Conservation (phyloP, 2,329 filamentous ascomycete species). For the Leptographium lundbergii region DNA sequence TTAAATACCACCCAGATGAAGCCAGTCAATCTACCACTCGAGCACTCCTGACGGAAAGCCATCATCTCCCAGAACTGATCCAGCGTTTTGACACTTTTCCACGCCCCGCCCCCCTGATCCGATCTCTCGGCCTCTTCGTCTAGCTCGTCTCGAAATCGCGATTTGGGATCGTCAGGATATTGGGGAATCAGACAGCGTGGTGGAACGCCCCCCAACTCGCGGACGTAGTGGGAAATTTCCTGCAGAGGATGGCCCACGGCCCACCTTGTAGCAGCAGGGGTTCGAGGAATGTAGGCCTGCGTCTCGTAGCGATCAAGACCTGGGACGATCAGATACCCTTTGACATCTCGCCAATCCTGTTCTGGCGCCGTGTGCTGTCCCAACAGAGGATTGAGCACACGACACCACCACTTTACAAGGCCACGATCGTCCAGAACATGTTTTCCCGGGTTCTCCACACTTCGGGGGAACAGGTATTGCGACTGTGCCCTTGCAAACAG, state of each 20-base stretch:
- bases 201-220: constrained; percentile 46
- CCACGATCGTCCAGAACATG: constrained; percentile 86
- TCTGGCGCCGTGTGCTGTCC: constrained; percentile 14
- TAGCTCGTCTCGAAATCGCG: constrained; percentile 75
- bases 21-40: constrained; percentile 79
- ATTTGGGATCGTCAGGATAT: constrained; percentile 92
- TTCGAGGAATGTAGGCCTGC: constrained; percentile 59
- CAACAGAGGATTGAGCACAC: constrained; percentile 67
- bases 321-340: constrained; percentile 76
- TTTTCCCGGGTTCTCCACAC: constrained; percentile 70
- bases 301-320: constrained; percentile 76
- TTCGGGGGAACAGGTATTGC: constrained; percentile 91
- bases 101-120: constrained; percentile 49
- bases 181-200: constrained; percentile 76
- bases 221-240: constrained; percentile 47
- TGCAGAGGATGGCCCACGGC: constrained; percentile 62
- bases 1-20: constrained; percentile 91
- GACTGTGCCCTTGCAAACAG: constrained; percentile 85
- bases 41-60: constrained; percentile 92
- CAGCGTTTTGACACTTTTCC: constrained; percentile 72
- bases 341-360: constrained; percentile 33
- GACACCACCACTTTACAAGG: constrained; percentile 93
- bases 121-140: constrained; percentile 65
- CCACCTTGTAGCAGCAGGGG: constrained; percentile 41
- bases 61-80: constrained; percentile 99